Conservation (phyloP, 768 basidiomycete species). For the Mycena indigotica region DNA sequence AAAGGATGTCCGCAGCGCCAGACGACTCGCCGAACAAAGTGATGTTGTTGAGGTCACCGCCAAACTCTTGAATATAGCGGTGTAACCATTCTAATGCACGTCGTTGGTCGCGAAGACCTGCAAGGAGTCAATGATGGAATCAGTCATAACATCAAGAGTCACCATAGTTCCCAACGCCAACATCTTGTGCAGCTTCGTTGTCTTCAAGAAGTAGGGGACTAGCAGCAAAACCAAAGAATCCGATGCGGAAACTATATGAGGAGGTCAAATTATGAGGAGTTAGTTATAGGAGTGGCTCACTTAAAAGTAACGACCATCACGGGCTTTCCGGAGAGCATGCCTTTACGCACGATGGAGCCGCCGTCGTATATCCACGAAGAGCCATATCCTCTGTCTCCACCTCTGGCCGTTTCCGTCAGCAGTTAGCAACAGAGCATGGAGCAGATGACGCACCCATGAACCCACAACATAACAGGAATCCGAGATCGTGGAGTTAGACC, state of each 20-base stretch:
- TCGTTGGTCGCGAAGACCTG: constrained; percentile 69
- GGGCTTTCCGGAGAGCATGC: constrained; percentile 62
- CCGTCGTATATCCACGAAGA: constrained; percentile 80
- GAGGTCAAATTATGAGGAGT: constrained; percentile 4
- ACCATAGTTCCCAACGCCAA: constrained; percentile 82
- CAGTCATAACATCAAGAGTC: constrained; percentile 24
- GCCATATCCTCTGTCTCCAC: constrained; percentile 72
- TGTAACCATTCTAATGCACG: constrained; percentile 66
- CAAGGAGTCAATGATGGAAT: constrained; percentile 13
- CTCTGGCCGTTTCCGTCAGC: constrained; percentile 42
- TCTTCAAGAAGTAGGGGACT: constrained; percentile 66
- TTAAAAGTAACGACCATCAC: constrained; percentile 76
- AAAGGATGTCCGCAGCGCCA: constrained; percentile 60
- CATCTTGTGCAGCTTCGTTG: constrained; percentile 62
- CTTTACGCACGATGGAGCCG: constrained; percentile 69
- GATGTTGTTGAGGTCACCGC: constrained; percentile 65
- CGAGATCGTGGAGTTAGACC: constrained; percentile 53
- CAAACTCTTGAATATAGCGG: constrained; percentile 61
- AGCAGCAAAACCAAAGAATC: constrained; percentile 77
- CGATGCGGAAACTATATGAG: constrained; percentile 66
- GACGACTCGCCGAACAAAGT: constrained; percentile 55
- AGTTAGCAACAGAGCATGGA: constrained; percentile 10
- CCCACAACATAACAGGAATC: constrained; percentile 81
- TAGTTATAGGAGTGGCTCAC: constrained; percentile 55
- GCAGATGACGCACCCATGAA: constrained; percentile 67